Percentiles rank a stretch among this genome's conserved stretches.
phyloP scores from a whole-genome alignment of 2,329 filamentous ascomycete species.

The Rosellinia necatrix region DNA sequence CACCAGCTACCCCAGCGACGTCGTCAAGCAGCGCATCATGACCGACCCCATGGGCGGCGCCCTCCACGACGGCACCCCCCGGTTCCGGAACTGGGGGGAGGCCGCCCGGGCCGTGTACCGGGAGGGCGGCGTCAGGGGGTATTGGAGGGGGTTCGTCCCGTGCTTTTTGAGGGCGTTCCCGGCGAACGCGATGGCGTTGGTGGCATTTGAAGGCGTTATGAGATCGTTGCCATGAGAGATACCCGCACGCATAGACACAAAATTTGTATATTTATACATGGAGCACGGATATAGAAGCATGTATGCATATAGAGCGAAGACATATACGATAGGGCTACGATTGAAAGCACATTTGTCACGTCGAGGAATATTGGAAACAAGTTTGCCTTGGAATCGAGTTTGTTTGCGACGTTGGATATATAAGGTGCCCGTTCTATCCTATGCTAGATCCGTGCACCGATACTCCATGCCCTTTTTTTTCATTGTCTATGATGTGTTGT shows the following conservation, averaged over 20 bases:
- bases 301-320: neutral
- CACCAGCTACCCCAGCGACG: slow-evolving; percentile 87
- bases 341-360: slow-evolving; percentile 6
- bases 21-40: slow-evolving; percentile 97
- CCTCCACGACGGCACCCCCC: slow-evolving; percentile 68
- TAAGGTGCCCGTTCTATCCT: slow-evolving; percentile 30
- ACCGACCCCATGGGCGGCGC: slow-evolving; percentile 82
- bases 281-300: slow-evolving; percentile 1
- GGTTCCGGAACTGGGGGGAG: slow-evolving; percentile 77
- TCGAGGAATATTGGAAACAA: slow-evolving; percentile 19
- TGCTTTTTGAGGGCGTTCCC: slow-evolving; percentile 95
- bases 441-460: slow-evolving; percentile 29
- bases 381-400: slow-evolving; percentile 31
- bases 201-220: slow-evolving; percentile 94
- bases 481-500: slow-evolving; percentile 15
- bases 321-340: neutral
- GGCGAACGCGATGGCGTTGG: slow-evolving; percentile 89
- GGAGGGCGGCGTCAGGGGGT: slow-evolving; percentile 78
- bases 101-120: slow-evolving; percentile 77
- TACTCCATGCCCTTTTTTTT: slow-evolving; percentile 13
- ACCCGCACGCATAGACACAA: slow-evolving; percentile 12
- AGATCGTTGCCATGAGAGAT: slow-evolving; percentile 56
- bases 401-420: slow-evolving; percentile 29
- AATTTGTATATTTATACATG: neutral
- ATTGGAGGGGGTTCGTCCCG: slow-evolving; percentile 91